These are phyloP conservation scores for Paramyrothecium roridum DNA, from an alignment of 2,329 filamentous ascomycete genomes.

Conservation along the genomic window DNA sequence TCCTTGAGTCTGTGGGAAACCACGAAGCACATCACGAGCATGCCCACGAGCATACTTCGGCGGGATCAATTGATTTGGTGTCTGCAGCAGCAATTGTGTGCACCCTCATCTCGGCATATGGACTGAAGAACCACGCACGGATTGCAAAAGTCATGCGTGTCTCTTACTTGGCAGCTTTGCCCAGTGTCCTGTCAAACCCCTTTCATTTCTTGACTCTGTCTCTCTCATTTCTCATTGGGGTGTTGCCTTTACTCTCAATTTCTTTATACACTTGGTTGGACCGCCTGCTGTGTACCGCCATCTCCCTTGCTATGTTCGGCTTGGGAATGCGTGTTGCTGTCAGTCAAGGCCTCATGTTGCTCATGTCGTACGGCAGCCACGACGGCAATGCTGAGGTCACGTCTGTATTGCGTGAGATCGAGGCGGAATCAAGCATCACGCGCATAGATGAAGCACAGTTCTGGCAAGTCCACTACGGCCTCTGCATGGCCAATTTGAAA, in stretches of 20 bases:
- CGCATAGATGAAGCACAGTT: constrained; percentile 88
- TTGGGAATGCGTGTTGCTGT: constrained; percentile 81
- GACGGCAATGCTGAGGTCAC: constrained; percentile 50
- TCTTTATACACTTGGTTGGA: constrained; percentile 83
- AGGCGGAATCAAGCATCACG: constrained; percentile 71
- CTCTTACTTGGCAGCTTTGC: constrained; percentile 75
- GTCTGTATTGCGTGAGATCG: constrained; percentile 80
- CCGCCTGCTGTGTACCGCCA: constrained; percentile 73
- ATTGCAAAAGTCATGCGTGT: constrained; percentile 91
- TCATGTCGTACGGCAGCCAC: constrained; percentile 74
- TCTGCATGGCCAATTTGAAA: constrained; percentile 94
- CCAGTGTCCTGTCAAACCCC: constrained; percentile 87
- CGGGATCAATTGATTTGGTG: constrained; percentile 77
- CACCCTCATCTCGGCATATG: constrained; percentile 82
- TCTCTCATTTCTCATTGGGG: constrained; percentile 75
- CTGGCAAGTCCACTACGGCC: constrained; percentile 97
- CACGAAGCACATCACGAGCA: constrained; percentile 74
- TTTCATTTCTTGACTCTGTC: constrained; percentile 92
- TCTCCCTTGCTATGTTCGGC: constrained; percentile 84
- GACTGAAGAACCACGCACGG: constrained; percentile 84
- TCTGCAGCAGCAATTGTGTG: constrained; percentile 77
- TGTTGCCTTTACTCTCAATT: constrained; percentile 78
- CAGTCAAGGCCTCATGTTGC: constrained; percentile 85
- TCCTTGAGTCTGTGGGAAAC: constrained; percentile 61
- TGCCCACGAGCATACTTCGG: constrained; percentile 57